Evolutionary conservation across 1,284 basidiomycete genomes (phyloP), one percentile per base, ranked within the genome.

Genomic region (Sanguinoderma infundibulare): DNA sequence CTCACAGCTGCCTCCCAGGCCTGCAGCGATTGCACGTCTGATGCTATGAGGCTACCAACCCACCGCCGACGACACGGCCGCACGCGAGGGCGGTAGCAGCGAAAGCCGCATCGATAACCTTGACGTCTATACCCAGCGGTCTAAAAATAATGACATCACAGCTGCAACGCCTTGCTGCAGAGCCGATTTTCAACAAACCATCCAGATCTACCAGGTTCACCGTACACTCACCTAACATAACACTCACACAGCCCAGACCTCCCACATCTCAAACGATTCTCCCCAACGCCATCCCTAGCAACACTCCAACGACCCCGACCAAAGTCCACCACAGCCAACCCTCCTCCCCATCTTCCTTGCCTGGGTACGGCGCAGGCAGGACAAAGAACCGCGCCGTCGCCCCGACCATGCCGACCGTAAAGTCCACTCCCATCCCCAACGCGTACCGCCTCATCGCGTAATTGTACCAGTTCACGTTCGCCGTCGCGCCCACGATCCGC

Each of bases 381-480:
- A 69, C 15, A 67, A 69, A 73, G 60, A 68, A 69, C 39, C 67
- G 35, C 36, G 70, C n/a, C 52, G 69, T 60, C 24, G 69, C 65
- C 6, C 62, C 68, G 2, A 72, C 35, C 5, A 66, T 69, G 10
- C 68, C 61, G 0, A 68, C 54, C 8, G 63, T 65, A 28, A 67
- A 63, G 53, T 68, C 63, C 26, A 64, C 57, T 12, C 46, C 59
- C n/a, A 63, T 14, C 4, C 67, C 65, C 15, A 53, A 60, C 30
- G 71, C 64, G 32, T 73, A 53, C 5, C 66, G 61, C 15, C 71
- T 69, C 63, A 74, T 59, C 63, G 67, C 63, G 17, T 74, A 62
- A 22, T 59, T 69, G 60, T 73, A 68, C 69, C 72, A 70, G 14
- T 67, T 66, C 63, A 73, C 68, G 35, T 61, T 61, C 28, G 62